phyloP scores from a whole-genome alignment of 352 stramenopile genomes.

The Phytophthora citrophthora region DNA sequence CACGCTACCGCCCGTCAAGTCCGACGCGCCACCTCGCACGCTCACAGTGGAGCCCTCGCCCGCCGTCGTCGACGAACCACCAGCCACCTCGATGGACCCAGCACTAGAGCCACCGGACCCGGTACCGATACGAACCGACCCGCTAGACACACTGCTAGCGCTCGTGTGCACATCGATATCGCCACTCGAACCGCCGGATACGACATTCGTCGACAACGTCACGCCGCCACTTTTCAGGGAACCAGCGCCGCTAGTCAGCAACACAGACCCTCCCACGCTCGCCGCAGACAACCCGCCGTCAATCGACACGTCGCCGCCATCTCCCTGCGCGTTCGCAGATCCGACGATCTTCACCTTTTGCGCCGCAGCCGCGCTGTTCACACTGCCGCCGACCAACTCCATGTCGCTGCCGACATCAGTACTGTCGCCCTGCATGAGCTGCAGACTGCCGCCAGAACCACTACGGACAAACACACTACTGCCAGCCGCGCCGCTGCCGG shows the following conservation, averaged over 20 bases:
- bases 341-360: slow-evolving; percentile 32
- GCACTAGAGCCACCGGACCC: slow-evolving; percentile 26
- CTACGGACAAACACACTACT: slow-evolving; percentile 27
- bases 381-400: slow-evolving; percentile 28
- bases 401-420: slow-evolving; percentile 26
- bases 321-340: slow-evolving; percentile 29
- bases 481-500: slow-evolving; percentile 12
- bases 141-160: slow-evolving; percentile 26
- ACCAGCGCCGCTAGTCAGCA: slow-evolving; percentile 25
- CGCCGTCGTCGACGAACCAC: slow-evolving; percentile 32
- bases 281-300: slow-evolving; percentile 28
- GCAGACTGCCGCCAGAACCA: slow-evolving; percentile 28
- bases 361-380: slow-evolving; percentile 14
- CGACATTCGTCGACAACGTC: slow-evolving; percentile 19
- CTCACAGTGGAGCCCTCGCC: slow-evolving; percentile 30
- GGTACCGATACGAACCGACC: slow-evolving; percentile 25
- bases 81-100: slow-evolving; percentile 30
- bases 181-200: slow-evolving; percentile 20
- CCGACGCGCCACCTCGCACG: slow-evolving; percentile 25
- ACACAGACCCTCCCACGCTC: slow-evolving; percentile 21
- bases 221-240: slow-evolving; percentile 24
- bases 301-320: slow-evolving; percentile 33
- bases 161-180: slow-evolving; percentile 21
- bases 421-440: slow-evolving; percentile 29
- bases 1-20: slow-evolving; percentile 27